Percentiles rank a stretch among this genome's conserved stretches.
Evolutionary conservation across 352 stramenopile genomes (phyloP).

Genomic region (Sclerospora graminicola): DNA sequence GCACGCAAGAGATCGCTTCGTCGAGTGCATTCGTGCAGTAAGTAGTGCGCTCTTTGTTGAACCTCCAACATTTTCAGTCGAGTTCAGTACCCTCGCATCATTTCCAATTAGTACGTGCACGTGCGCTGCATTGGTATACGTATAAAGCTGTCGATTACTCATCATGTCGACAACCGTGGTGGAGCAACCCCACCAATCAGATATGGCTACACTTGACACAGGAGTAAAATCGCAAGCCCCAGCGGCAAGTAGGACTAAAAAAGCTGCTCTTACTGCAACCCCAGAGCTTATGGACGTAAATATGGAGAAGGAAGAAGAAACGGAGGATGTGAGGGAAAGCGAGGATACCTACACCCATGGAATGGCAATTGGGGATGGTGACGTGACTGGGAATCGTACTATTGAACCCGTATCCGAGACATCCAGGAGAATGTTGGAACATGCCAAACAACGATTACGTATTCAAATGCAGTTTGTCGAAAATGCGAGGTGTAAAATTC

Average conservation of each 20-base stretch:
- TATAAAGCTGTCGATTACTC: background rate
- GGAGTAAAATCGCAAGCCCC: conserved; percentile 4
- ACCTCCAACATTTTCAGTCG: background rate
- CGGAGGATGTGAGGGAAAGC: background rate
- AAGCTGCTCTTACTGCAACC: conserved; percentile 1
- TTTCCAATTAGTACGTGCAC: background rate
- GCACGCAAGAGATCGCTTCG: background rate
- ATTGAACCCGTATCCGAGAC: conserved; percentile 16
- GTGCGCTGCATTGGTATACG: background rate
- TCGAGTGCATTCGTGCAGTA: background rate
- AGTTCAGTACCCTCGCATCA: background rate
- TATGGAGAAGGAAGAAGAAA: conserved; percentile 3
- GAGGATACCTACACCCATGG: conserved; percentile 3
- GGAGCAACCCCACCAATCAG: conserved; percentile 16
- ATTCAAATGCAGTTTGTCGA: conserved; percentile 69
- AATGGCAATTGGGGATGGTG: conserved; percentile 4
- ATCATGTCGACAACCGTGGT: conserved; percentile 24
- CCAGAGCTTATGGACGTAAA: conserved; percentile 13
- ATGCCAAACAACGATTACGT: conserved; percentile 27
- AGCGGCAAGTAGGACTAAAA: conserved; percentile 8
- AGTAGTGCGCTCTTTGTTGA: background rate
- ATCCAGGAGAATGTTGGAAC: conserved; percentile 23
- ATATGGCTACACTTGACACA: conserved; percentile 17
- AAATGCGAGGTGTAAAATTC: conserved; percentile 48
- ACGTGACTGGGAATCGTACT: conserved; percentile 4